Evolutionary conservation across 2,329 filamentous ascomycete species (phyloP), one percentile per base, ranked within the genome.

Genomic region (Dactylellina drechsleri): DNA sequence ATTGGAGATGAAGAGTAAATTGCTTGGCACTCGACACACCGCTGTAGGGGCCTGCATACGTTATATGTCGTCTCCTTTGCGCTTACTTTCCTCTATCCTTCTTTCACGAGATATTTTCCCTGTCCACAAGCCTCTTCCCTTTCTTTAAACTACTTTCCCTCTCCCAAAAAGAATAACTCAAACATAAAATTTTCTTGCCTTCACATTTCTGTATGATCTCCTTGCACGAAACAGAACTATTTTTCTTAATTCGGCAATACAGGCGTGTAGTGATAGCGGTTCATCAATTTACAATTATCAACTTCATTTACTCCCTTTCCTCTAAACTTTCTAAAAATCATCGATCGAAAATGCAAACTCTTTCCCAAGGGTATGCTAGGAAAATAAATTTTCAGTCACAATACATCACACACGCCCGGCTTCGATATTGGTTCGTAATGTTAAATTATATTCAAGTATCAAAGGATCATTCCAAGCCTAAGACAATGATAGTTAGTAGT

Each of bases 1-100:
- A 92, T 92, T 81, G 90, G 87, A 78, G 87, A 89, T 78, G 87
- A 89, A 78, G 87, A 89, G 81, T 88, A 85, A 80, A 77, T 15
- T n/a, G 13, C 8, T 18, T 47, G 36, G 26, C 23, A 23, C 20
- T 10, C 12, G 8, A 41, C 23, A 23, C 23, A 23, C 23, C 23
- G 23, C 23, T 23, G 23, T 4, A 4, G 23, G 23, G 23, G 23
- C 23, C 23, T 23, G 4, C 4, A 23, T 23, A 23, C 23, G 6
- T 8, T 56, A 56, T 16, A 49, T 60, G 47, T 36, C 12, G 16
- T 28, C 28, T 1, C 36, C 40, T 28, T 15, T 18, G 4, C 2
- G 15, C 15, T 47, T 47, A 28, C 40, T 56, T 20, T 56, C 53
- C 23, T 26, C 26, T 31, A 13, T 68, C 40, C 23, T 7, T 4